Evolutionary conservation across 2,329 filamentous ascomycete species (phyloP).

Genomic region (Alternaria alternata): DNA sequence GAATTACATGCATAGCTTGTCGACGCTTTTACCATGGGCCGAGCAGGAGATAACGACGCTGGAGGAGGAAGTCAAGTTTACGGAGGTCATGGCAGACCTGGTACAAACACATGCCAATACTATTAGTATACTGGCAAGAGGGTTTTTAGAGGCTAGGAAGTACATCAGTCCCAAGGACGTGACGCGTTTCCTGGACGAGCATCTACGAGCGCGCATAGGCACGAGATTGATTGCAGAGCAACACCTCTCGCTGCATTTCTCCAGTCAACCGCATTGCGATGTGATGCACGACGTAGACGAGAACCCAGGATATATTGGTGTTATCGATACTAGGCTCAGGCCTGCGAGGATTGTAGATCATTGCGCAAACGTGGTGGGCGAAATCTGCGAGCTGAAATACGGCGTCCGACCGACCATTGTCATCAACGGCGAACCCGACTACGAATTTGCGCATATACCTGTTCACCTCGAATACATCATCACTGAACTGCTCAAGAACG

Average conservation of each 20-base stretch:
- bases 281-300: constrained; percentile 54
- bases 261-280: constrained; percentile 74
- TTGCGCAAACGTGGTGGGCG: constrained; percentile 89
- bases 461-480: constrained; percentile 98
- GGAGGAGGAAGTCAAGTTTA: constrained; percentile 90
- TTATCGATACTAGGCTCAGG: constrained; percentile 89
- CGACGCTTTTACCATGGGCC: constrained; percentile 86
- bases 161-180: constrained; percentile 86
- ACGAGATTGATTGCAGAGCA: constrained; percentile 95
- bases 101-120: constrained; percentile 94
- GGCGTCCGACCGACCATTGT: constrained; percentile 82
- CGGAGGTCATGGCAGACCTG: constrained; percentile 91
- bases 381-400: constrained; percentile 97
- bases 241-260: constrained; percentile 88
- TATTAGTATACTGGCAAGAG: constrained; percentile 88
- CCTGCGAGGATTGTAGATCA: constrained; percentile 82
- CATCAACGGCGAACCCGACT: constrained; percentile 84
- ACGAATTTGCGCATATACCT: constrained; percentile 92
- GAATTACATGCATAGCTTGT: constrained; percentile 94
- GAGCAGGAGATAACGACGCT: constrained; percentile 75
- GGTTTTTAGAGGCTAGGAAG: constrained; percentile 90
- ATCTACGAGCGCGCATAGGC: constrained; percentile 91
- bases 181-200: constrained; percentile 91
- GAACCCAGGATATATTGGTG: constrained; percentile 78
- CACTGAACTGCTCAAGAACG: constrained; percentile 95